Conservation (phyloP, 1,284 basidiomycete genomes). For the Pterulicium gracile region DNA sequence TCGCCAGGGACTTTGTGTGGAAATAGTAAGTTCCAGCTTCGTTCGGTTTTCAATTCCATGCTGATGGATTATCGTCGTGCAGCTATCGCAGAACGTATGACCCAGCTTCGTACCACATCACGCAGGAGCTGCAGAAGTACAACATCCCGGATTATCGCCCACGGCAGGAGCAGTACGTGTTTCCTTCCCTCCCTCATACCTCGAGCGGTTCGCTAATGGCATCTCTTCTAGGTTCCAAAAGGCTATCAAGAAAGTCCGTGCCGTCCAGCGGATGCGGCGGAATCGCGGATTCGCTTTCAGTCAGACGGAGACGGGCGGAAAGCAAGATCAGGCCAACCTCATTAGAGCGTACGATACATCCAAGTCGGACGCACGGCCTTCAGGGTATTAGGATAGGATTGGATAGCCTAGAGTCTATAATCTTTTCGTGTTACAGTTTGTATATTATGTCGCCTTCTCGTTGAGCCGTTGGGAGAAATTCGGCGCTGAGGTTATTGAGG, state of each 20-base stretch:
- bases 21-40: slow-evolving; percentile 63
- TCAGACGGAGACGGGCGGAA: slow-evolving; percentile 77
- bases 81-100: slow-evolving; percentile 88
- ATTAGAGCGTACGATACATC: slow-evolving; percentile 90
- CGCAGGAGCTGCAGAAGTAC: slow-evolving; percentile 95
- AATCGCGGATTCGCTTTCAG: slow-evolving; percentile 95
- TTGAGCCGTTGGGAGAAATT: too few species aligned
- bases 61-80: slow-evolving; percentile 9
- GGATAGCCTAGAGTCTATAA: slow-evolving; percentile 10
- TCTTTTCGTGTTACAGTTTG: slow-evolving; percentile 8
- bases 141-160: slow-evolving; percentile 97
- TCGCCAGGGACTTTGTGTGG: slow-evolving; percentile 90
- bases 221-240: slow-evolving; percentile 69
- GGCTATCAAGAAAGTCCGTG: slow-evolving; percentile 96
- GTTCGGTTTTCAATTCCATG: slow-evolving; percentile 4
- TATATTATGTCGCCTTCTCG: too few species aligned
- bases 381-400: slow-evolving; percentile 46
- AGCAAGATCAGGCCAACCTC: slow-evolving; percentile 78
- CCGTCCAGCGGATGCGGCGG: slow-evolving; percentile 87
- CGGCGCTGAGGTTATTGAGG: too few species aligned
- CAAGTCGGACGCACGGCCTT: slow-evolving; percentile 54
- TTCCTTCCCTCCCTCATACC: slow-evolving; percentile 5
- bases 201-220: slow-evolving; percentile 5
- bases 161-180: slow-evolving; percentile 85
- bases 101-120: slow-evolving; percentile 91